Evolutionary conservation across 352 stramenopile genomes (phyloP).

Genomic region (Phytophthora pini): DNA sequence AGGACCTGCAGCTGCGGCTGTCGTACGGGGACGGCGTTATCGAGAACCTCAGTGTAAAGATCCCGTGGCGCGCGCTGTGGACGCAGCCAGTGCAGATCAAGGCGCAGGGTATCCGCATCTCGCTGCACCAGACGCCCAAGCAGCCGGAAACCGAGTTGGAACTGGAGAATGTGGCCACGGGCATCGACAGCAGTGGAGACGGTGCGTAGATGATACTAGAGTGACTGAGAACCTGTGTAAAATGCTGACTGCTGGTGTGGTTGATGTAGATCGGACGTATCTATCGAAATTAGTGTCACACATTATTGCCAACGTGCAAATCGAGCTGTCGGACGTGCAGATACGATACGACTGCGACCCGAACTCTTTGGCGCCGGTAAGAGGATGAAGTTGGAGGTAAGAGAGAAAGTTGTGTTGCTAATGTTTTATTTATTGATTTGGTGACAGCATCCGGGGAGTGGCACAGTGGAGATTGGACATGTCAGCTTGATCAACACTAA

Average conservation of each 20-base stretch:
- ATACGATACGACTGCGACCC: constrained; percentile 83
- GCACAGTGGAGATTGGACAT: constrained; percentile 67
- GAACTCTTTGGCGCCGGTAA: constrained; percentile 71
- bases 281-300: constrained; percentile 81
- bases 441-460: constrained; percentile 64
- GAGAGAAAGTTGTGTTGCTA: background rate
- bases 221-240: too few species aligned
- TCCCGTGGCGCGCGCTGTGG: constrained; percentile 87
- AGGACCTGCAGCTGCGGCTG: constrained; percentile 80
- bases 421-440: constrained; percentile 9
- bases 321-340: constrained; percentile 83
- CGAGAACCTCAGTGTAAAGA: constrained; percentile 80
- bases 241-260: background rate
- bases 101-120: constrained; percentile 73
- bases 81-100: constrained; percentile 84
- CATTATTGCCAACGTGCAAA: constrained; percentile 89
- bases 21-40: constrained; percentile 83
- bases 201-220: constrained; percentile 14
- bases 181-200: constrained; percentile 46
- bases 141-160: constrained; percentile 14
- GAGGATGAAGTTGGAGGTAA: background rate
- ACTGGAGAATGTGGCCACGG: constrained; percentile 30
- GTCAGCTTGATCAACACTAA: constrained; percentile 82
- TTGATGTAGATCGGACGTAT: constrained; percentile 74
- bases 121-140: constrained; percentile 66